Evolutionary conservation across 2,329 filamentous ascomycete species (phyloP).

Genomic region (Niveomyces coronatus): DNA sequence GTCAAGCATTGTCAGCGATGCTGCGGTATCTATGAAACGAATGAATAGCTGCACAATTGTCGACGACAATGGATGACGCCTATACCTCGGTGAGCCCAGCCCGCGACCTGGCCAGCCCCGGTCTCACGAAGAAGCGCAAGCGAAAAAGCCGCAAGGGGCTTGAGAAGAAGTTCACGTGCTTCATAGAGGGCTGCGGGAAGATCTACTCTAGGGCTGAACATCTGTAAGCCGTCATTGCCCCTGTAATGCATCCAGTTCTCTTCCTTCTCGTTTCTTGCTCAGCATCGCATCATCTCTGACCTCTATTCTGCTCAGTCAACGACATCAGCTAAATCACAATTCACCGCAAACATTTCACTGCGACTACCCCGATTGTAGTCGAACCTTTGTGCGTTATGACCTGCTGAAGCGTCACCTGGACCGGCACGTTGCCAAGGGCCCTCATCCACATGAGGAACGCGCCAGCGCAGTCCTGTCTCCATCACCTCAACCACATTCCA

Average conservation of each 20-base stretch:
- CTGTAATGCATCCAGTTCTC: constrained; percentile 8
- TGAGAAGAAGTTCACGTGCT: constrained; percentile 77
- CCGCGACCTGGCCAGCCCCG: constrained; percentile 17
- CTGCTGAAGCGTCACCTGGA: constrained; percentile 78
- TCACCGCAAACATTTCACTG: constrained; percentile 93
- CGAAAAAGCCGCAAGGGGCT: constrained; percentile 66
- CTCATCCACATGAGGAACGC: constrained; percentile 33
- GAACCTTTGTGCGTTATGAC: constrained; percentile 88
- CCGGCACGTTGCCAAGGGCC: constrained; percentile 69
- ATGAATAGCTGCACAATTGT: constrained; percentile 18
- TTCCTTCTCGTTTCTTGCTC: constrained; percentile 11
- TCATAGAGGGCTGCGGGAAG: constrained; percentile 81
- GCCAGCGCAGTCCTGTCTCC: background rate
- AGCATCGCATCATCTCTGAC: constrained; percentile 11
- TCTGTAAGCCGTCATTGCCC: constrained; percentile 46
- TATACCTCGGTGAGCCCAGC: constrained; percentile 44
- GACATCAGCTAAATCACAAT: constrained; percentile 91
- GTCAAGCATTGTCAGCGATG: constrained; percentile 2
- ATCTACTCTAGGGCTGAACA: constrained; percentile 95
- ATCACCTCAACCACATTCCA: constrained; percentile 1
- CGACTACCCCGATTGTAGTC: constrained; percentile 81
- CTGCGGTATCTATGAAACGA: background rate
- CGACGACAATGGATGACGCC: constrained; percentile 35
- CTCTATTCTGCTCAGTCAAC: constrained; percentile 41
- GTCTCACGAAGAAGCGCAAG: constrained; percentile 35